Evolutionary conservation across 1,284 basidiomycete genomes (phyloP), one percentile per base, ranked within the genome.

Genomic region (Fomitopsis schrenkii): DNA sequence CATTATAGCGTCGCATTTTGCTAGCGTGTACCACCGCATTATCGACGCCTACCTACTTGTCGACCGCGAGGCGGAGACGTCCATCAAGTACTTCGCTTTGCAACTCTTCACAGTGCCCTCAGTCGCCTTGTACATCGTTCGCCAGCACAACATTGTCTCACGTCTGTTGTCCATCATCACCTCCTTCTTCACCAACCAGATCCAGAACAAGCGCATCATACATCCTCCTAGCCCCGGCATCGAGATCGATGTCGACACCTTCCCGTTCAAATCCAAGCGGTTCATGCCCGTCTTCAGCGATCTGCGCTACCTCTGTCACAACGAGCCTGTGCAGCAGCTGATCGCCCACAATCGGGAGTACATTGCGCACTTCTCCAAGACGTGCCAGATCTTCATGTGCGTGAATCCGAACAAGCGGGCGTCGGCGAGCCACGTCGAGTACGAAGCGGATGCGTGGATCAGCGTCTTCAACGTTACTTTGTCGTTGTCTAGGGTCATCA

Each of bases 361-460:
- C 69, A 83, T 92, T 68, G 66, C 75, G n/a, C 81, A 85, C 45
- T 88, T 77, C 68, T 76, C 75, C 17, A 80, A 83, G 61, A 90
- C 93, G 12, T 90, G 94, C 72, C 86, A 89, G 67, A 79, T 96
- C 50, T 97, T 97, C 79, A 93, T 94, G 82, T 93, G 91, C 65
- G 83, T 97, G 68, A 95, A 96, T 69, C 89, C 94, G 0, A 94
- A 94, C 73, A 87, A 89, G 66, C 84, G 95, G n/a, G 93, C 91
- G 10, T 85, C 82, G 5, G 83, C 84, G 17, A 87, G 79, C 61
- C 96, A 98, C 68, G 87, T 97, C 67, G 95, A 97, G 73, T 98
- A 93, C 75, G 96, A 98, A 75, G 90, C 91, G 38, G 96, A 98
- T 67, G 87, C 90, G 35, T 97, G 95, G 94, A 93, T 96, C 64